Evolutionary conservation across 768 basidiomycete species (phyloP), one percentile per base, ranked within the genome.

Genomic region (Clitopilus passeckerianus): DNA sequence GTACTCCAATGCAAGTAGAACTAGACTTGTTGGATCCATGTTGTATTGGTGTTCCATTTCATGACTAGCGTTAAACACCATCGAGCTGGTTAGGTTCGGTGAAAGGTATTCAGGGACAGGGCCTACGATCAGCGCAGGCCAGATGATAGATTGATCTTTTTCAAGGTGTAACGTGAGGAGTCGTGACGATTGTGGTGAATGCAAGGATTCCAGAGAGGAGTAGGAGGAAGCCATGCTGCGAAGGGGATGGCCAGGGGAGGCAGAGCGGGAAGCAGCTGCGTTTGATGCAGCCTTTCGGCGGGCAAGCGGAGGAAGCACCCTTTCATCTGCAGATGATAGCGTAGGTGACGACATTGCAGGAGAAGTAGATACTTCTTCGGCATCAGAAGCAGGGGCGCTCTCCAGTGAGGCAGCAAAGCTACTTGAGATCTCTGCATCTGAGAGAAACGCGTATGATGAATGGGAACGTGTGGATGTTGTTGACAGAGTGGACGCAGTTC

Each of bases 1-100:
- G 41, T 87, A 67, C 64, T 93, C 91, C 44, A 91, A 73, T 8
- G 81, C 91, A 60, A 86, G 80, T 57, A 92, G 72, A 0, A 86
- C 84, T 24, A 93, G 74, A 71, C 90, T 92, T 14, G 91, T 93
- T 1, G 91, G 86, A 69, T 93, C 91, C 89, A 93, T 91, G 64
- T 93, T 92, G 64, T 89, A 93, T 65, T 82, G 80, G 52, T 82
- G 78, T 59, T 91, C 89, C 57, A 76, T 70, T 58, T 78, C 80
- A 56, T 75, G 77, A 60, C 69, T 79, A 27, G 78, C 71, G 56
- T 83, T 77, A 68, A 85, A 83, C 7, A 84, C 75, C 34, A 84
- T 74, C 0, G 86, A 79, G 57, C 80, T 78, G 4, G 79, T 72
- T 18, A 80, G 70, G 56, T 71, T 76, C 2, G 86, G 80, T 0